phyloP scores from a whole-genome alignment of 306 rosid species.

The Lathyrus aphaca region DNA sequence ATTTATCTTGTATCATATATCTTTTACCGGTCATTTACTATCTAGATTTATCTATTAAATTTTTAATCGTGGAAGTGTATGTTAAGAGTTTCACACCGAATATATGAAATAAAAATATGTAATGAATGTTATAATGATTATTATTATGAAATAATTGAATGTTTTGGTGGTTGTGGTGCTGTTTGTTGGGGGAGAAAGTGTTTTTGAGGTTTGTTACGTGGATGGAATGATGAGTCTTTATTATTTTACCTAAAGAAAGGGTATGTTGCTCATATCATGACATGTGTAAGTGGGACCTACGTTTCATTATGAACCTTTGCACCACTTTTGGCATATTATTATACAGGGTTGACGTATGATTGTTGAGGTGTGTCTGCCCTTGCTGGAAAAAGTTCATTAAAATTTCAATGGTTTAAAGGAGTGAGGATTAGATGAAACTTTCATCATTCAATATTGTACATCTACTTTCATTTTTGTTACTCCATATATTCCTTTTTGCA shows the following conservation, averaged over 20 bases:
- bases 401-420: not conserved
- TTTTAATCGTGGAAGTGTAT: too few relatives aligned
- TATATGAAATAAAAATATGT: too few relatives aligned
- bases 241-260: conserved; percentile 21
- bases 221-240: conserved; percentile 13
- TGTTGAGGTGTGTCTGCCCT: not conserved
- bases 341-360: conserved; percentile 2
- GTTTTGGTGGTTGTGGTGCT: conserved; percentile 4
- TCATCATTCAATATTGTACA: not conserved
- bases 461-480: not conserved
- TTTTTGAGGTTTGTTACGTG: conserved; percentile 14
- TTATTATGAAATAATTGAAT: not conserved
- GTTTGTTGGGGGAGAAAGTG: not conserved
- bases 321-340: conserved; percentile 9
- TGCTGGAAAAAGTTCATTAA: not conserved
- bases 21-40: too few relatives aligned
- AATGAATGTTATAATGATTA: not conserved
- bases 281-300: conserved; percentile 29
- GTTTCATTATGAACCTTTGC: conserved; percentile 17
- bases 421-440: not conserved
- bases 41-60: too few relatives aligned
- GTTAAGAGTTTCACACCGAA: too few relatives aligned
- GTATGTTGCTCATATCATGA: not conserved
- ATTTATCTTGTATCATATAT: too few relatives aligned
- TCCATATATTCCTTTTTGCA: not conserved